Base-by-base conservation (phyloP, 108 stramenopile genomes). In the Nitzschia sp. region DNA sequence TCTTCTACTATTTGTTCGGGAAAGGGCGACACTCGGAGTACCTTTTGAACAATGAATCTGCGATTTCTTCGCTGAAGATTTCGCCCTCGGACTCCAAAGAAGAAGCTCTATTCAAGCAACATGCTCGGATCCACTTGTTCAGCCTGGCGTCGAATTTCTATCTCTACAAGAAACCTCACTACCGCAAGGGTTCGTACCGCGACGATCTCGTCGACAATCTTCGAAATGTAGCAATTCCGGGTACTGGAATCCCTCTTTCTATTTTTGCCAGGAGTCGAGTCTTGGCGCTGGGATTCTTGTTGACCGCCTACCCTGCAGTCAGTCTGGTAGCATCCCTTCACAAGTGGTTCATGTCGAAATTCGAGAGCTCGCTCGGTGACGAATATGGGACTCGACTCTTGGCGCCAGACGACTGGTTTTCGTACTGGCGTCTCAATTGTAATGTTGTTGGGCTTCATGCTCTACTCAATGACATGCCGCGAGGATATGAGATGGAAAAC, bases 141-240 rank as follows among this genome's bases (percentile, higher is more conserved):
- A 84, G 87, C 61, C 78, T 98, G 61, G 82, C 95, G 24, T 85
- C 97, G 1, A 85, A 79, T 54, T 93, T 97, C 66, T 92, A 86
- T 66, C 79, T 99, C 17, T 99, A 97, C 87, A 72, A 88, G 69
- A 83, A 82, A 47, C 96, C 97, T 17, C 97, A 98, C 71, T 99
- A 99, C 66, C 93, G 98, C 36, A 95, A 92, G 60, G 70, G 82
- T 8, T 80, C 92, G 23, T 98, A 95, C 77, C 79, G 87, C 2
- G 80, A 84, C 18, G 98, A 98, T 69, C 46, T 97, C 38, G 25
- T 90, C 48, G 94, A 97, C 70, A 99, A 99, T 64, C 77, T 99
- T 27, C 79, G 92, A 36, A 99, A 99, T 68, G 98, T 99, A 46
- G 98, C 98, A 54, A 87, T 99, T 64, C 98, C 98, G 0, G 93